Base-by-base conservation (phyloP, 2,329 filamentous ascomycete genomes). In the Pestalotiopsis sp. region DNA sequence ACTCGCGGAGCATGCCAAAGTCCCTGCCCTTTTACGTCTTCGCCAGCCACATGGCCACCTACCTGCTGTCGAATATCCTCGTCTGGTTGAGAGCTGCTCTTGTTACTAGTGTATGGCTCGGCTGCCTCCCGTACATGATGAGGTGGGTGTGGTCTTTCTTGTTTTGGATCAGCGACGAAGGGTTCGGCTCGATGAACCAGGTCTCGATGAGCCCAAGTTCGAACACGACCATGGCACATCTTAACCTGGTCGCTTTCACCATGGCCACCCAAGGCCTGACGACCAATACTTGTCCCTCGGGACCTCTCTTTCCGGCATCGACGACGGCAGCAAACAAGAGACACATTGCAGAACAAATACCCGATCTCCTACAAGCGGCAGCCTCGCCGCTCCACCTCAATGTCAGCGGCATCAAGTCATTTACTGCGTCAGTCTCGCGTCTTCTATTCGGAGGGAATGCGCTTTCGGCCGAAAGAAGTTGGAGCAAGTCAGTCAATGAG, bases 121-220 rank as follows among this genome's bases (percentile, higher is more conserved):
- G 92, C 64, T 91, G 93, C 84, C 86, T 99, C 61, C 96, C 96
- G 1, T 98, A 93, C 83, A 89, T 93, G 61, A 97, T 98, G 88
- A 90, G 97, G 75, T 91, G 93, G 49, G 90, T 97, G 61, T 99
- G 96, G 97, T 90, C 95, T 52, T 92, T 94, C 70, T 86, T 98
- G 73, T 98, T 99, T 82, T 99, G 95, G 94, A 84, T 97, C 70
- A 95, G 93, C 70, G 95, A 98, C 86, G 93, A 83, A 86, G 93
- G 87, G 2, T 79, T 89, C 4, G 83, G 84, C 12, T 78, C 78
- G 14, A 41, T 56, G 25, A 36, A 27, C 17, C 65, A 52, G 17
- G 25, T 25, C 2, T 38, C 39, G n/a, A 23, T 36, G 23, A 25
- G 49, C 23, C 27, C 52, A 12, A 59, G 6, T 23, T 56, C 31